Evolutionary conservation across 768 basidiomycete species (phyloP).

Genomic region (Boletus speciosus): DNA sequence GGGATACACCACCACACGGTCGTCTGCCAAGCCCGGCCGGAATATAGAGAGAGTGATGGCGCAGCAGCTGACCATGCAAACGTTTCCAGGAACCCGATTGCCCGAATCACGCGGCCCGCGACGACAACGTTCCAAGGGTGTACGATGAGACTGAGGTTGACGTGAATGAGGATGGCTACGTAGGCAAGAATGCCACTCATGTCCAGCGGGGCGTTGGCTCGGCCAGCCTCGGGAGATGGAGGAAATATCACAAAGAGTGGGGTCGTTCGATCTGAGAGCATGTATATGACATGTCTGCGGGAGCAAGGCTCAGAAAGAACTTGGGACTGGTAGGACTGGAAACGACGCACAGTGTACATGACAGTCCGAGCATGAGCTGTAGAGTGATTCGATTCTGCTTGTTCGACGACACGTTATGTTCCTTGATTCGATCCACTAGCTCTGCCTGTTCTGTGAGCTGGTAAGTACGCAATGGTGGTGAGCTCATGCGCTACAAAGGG

Average conservation of each 20-base stretch:
- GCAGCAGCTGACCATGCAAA: conserved; percentile 45
- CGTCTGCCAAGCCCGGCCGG: conserved; percentile 50
- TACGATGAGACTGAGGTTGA: conserved; percentile 45
- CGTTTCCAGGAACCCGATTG: conserved; percentile 30
- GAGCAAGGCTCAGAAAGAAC: conserved; percentile 6
- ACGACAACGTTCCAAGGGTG: conserved; percentile 35
- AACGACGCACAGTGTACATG: conserved; percentile 44
- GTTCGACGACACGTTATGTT: conserved; percentile 42
- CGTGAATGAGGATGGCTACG: conserved; percentile 48
- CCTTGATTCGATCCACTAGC: conserved; percentile 46
- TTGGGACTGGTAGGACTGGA: neutral
- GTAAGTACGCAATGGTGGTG: neutral
- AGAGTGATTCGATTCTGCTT: conserved; percentile 38
- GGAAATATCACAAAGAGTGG: conserved; percentile 48
- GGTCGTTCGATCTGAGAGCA: conserved; percentile 42
- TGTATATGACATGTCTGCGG: conserved; percentile 47
- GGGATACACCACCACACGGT: conserved; percentile 53
- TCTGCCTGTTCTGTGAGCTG: conserved; percentile 55
- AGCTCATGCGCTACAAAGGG: neutral
- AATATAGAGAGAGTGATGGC: conserved; percentile 47
- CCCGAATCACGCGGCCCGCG: conserved; percentile 24
- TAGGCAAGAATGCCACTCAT: conserved; percentile 44
- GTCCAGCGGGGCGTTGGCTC: conserved; percentile 36
- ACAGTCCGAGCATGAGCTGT: conserved; percentile 42
- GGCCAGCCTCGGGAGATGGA: conserved; percentile 9